Percentiles rank a stretch among this genome's conserved stretches.
Conservation (phyloP, 768 basidiomycete genomes). For the Cyathus striatus region DNA sequence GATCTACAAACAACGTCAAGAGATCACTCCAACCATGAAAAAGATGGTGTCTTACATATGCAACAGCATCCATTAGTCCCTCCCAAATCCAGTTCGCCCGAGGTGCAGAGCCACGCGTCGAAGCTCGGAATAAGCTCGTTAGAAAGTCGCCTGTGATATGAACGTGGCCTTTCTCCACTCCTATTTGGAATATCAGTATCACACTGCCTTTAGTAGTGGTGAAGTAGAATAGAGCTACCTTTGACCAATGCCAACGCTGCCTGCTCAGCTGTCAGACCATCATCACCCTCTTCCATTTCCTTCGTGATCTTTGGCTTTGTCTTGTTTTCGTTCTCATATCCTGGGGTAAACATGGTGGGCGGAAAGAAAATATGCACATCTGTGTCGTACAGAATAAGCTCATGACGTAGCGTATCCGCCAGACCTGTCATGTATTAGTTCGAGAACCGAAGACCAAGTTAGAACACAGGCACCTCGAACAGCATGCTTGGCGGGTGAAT, state of each 20-base stretch:
- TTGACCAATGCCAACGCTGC: conserved; percentile 55
- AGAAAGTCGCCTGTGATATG: conserved; percentile 76
- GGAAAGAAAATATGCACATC: conserved; percentile 81
- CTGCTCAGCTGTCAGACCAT: conserved; percentile 54
- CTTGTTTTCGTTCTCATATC: conserved; percentile 70
- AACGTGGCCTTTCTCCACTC: conserved; percentile 62
- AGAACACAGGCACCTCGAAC: conserved; percentile 53
- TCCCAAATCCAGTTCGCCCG: conserved; percentile 60
- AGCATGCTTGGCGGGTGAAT: conserved; percentile 84
- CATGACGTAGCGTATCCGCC: conserved; percentile 77
- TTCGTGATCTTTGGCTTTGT: conserved; percentile 71
- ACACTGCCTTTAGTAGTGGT: neutral
- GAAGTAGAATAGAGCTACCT: conserved; percentile 30
- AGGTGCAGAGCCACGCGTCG: conserved; percentile 60
- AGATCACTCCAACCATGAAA: too few relatives aligned
- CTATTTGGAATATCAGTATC: conserved; percentile 33
- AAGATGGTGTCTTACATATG: conserved; percentile 31
- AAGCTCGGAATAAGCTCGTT: conserved; percentile 61
- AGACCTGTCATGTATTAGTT: conserved; percentile 45
- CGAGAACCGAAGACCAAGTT: neutral
- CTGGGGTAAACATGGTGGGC: conserved; percentile 73
- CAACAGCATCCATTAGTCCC: conserved; percentile 35
- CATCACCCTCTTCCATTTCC: conserved; percentile 71
- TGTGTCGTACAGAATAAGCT: conserved; percentile 74
- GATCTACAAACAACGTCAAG: conserved; percentile 35